Evolutionary conservation across 140 eudicot genomes (phyloP).

Genomic region (Senecio squalidus): DNA sequence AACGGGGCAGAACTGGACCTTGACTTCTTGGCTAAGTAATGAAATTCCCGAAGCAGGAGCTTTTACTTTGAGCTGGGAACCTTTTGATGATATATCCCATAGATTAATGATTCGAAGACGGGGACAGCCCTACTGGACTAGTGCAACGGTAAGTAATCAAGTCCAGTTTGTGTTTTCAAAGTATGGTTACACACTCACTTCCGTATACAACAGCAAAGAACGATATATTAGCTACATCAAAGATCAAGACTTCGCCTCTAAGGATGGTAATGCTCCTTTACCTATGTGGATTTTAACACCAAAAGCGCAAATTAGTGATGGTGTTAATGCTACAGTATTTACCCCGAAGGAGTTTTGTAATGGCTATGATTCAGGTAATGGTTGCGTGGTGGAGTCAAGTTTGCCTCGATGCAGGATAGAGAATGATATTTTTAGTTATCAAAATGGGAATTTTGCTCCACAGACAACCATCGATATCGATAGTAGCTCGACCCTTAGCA

Average conservation of each 20-base stretch:
- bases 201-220: conserved; percentile 5
- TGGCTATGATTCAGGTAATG: conserved; percentile 15
- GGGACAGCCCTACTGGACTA: conserved; percentile 40
- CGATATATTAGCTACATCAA: conserved; percentile 16
- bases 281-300: conserved; percentile 32
- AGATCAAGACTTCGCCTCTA: background rate
- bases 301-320: conserved; percentile 20
- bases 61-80: conserved; percentile 38
- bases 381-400: conserved; percentile 15
- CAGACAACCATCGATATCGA: background rate
- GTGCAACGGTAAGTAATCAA: conserved; percentile 14
- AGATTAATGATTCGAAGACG: conserved; percentile 20
- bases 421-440: conserved; percentile 3
- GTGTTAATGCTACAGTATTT: background rate
- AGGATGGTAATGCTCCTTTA: background rate
- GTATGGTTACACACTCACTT: conserved; percentile 11
- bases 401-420: conserved; percentile 25
- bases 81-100: background rate
- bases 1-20: conserved; percentile 34
- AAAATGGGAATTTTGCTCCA: conserved; percentile 16
- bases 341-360: conserved; percentile 27
- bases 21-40: conserved; percentile 37
- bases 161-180: background rate
- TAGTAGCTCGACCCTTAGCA: conserved; percentile 27
- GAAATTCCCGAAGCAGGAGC: conserved; percentile 26